phyloP scores from a whole-genome alignment of 2,329 filamentous ascomycete species.

The Tolypocladium tundrense region DNA sequence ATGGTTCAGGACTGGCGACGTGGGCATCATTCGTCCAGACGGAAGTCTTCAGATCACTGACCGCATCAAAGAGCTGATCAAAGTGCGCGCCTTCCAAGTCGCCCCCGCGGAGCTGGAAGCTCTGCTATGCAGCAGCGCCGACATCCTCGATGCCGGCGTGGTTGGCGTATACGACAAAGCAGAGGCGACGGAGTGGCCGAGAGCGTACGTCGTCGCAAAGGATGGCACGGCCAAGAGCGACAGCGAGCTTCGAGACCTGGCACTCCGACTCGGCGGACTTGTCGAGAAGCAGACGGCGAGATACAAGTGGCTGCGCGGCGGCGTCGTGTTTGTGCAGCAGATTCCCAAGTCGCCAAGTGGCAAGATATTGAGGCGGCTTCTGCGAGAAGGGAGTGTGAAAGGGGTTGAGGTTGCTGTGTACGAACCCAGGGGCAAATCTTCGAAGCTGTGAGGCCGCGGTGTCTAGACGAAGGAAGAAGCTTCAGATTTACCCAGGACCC shows the following conservation, averaged over 20 bases:
- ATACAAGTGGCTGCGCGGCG: not conserved
- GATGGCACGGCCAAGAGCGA: not conserved
- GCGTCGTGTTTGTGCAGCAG: not conserved
- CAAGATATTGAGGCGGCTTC: not conserved
- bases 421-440: not conserved
- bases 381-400: not conserved
- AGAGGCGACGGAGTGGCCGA: not conserved
- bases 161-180: not conserved
- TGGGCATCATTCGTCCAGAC: not conserved
- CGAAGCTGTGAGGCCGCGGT: not conserved
- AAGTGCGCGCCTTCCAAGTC: not conserved
- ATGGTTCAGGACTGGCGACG: not conserved
- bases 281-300: not conserved
- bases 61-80: not conserved
- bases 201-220: not conserved
- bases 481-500: too few relatives aligned
- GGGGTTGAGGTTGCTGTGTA: not conserved
- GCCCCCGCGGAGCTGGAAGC: not conserved
- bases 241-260: not conserved
- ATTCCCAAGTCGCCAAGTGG: not conserved
- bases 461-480: not conserved
- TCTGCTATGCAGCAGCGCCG: not conserved
- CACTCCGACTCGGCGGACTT: not conserved
- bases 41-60: not conserved
- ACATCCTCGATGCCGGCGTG: not conserved